Base-by-base conservation (phyloP, 2,329 filamentous ascomycete genomes). In the Colletotrichum karsti region DNA sequence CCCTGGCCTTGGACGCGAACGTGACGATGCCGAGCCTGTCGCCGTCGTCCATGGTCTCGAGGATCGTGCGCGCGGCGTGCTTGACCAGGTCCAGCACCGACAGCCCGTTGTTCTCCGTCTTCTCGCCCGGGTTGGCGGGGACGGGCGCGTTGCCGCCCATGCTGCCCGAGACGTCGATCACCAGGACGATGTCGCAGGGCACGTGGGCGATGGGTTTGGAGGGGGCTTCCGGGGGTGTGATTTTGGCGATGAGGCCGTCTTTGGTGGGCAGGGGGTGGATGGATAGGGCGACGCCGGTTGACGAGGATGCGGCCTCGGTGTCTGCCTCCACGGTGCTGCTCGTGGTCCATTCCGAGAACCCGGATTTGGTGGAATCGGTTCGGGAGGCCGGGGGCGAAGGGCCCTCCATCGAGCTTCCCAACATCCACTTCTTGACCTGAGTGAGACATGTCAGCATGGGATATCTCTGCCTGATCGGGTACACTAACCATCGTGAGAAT, bases 81-180 rank as follows among this genome's bases (percentile, higher is more conserved):
- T 90, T 90, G 44, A 85, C 84, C 22, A 91, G 80, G 70, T 91
- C 89, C 22, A 91, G 74, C 2, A 90, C 81, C 0, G 83, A 85
- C 1, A 90, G 77, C 0, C 87, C 87, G 1, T 82, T 82, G 20
- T 81, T 73, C 69, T 89, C 86, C 2, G 74, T 68, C 15, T 76
- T 73, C 6, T 82, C 79, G 13, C 81, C 82, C 1, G 74, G 70
- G 4, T 73, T 73, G 9, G 72, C 72, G 0, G 87, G 85, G 0
- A 85, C 79, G 0, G 84, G 85, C 1, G 88, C 88, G 2, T 76
- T 71, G 0, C 67, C 58, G 1, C 66, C 56, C 88, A 91, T 91
- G 76, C 87, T 90, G 0, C 79, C 81, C 0, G 88, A 91, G 13
- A 90, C 81, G 72, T 91, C 88, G 60, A 91, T 89, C 15, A 88